Base-by-base conservation (phyloP, 2,329 filamentous ascomycete genomes). In the Fusarium napiforme region DNA sequence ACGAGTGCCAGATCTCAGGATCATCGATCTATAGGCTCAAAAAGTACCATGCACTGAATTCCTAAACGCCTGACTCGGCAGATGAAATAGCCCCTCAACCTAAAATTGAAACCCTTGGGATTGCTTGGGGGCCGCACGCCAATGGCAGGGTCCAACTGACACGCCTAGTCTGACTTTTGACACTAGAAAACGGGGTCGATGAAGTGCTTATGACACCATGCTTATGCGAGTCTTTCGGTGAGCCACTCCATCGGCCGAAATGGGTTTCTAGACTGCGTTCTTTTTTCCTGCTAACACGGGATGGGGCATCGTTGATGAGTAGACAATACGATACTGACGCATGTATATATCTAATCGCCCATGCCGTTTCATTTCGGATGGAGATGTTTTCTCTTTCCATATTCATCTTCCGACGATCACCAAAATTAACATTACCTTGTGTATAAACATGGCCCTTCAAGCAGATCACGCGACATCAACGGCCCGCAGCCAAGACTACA, bases 201-300 rank as follows among this genome's bases (percentile, higher is more conserved):
- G 60, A 69, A 21, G 37, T 39, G n/a, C 4, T 18, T 28, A 69
- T 69, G 67, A 69, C 67, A 58, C 49, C n/a, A 69, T 64, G 10
- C 1, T 69, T 53, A 65, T 53, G 52, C n/a, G 1, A 47, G 6
- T 58, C 40, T 69, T 59, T 53, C 67, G 52, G 67, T 65, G 65
- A 69, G 65, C 49, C 5, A 56, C 23, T 30, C 23, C 23, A 4
- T 23, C 30, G 18, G 9, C 5, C 21, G 19, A 23, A 30, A 30
- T 21, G 5, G 4, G 8, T 21, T 64, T 69, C 39, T 69, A 46
- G 49, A 40, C 11, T 42, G 34, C 28, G 16, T 39, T 23, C 50
- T 49, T 67, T 67, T 36, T n/a, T 16, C 19, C 19, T 30, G 19
- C 34, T 39, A 40, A 3, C 15, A 19, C 19, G 0, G 21, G 11